A percentile compares a stretch with the other conserved stretches of the same genome.
Conservation (phyloP, 495 filamentous ascomycete species). For the Neurospora hispaniola region DNA sequence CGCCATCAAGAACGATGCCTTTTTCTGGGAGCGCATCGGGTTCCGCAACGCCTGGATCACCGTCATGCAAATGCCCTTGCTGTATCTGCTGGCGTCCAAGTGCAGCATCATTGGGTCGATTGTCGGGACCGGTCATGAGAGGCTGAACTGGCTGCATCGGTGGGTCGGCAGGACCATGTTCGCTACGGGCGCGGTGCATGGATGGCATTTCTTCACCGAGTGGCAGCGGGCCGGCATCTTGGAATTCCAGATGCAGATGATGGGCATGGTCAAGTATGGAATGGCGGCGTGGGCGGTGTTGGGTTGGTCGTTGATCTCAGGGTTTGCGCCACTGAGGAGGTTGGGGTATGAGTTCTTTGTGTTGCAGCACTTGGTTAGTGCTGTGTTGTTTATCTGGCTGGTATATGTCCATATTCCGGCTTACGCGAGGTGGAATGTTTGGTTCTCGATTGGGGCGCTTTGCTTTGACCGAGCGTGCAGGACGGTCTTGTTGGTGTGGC, state of each 20-base stretch:
- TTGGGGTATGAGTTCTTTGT: conserved; percentile 75
- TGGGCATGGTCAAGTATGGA: conserved; percentile 56
- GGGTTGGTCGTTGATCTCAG: conserved; percentile 59
- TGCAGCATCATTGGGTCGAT: conserved; percentile 61
- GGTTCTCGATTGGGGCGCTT: conserved; percentile 62
- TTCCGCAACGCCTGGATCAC: conserved; percentile 69
- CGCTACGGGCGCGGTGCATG: conserved; percentile 63
- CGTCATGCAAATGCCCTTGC: conserved; percentile 68
- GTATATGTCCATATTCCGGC: conserved; percentile 55
- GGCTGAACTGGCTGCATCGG: conserved; percentile 76
- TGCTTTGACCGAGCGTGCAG: conserved; percentile 59
- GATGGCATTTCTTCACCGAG: conserved; percentile 57
- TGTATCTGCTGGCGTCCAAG: conserved; percentile 73
- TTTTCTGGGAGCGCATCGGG: conserved; percentile 59
- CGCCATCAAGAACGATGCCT: conserved; percentile 29
- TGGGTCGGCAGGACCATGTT: conserved; percentile 70
- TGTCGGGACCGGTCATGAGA: conserved; percentile 59
- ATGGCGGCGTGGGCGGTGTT: conserved; percentile 66
- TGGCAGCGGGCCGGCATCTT: conserved; percentile 61
- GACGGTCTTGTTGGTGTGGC: conserved; percentile 40
- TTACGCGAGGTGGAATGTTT: conserved; percentile 48
- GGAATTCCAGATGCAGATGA: conserved; percentile 46
- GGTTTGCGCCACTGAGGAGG: conserved; percentile 55
- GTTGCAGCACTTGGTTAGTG: conserved; percentile 62
- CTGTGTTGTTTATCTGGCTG: conserved; percentile 55